These are phyloP conservation scores for Aspergillus egyptiacus DNA, from an alignment of 495 filamentous ascomycete genomes.

Conservation along the genomic window DNA sequence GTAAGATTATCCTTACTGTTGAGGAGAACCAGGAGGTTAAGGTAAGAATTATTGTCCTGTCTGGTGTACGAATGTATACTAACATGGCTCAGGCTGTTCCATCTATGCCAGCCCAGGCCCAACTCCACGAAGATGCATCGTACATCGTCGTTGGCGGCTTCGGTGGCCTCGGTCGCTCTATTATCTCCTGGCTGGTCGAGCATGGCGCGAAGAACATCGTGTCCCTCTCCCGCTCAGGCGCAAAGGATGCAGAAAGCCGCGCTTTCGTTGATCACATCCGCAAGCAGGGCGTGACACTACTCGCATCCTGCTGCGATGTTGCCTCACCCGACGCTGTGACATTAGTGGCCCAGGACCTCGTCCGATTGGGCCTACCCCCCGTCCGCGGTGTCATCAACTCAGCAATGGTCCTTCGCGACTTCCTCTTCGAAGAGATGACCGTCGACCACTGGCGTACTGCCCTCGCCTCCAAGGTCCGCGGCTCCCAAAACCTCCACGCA, in stretches of 20 bases:
- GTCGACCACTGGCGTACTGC: slow-evolving; percentile 20
- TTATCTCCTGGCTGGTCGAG: slow-evolving; percentile 52
- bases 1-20: slow-evolving; percentile 50
- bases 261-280: slow-evolving; percentile 3
- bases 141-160: slow-evolving; percentile 44
- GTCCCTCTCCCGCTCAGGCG: slow-evolving; percentile 35
- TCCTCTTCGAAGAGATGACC: slow-evolving; percentile 25
- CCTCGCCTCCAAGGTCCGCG: slow-evolving; percentile 32
- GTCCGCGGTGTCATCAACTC: slow-evolving; percentile 12
- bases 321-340: not conserved
- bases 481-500: slow-evolving; percentile 27
- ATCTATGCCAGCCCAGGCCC: slow-evolving; percentile 9
- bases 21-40: slow-evolving; percentile 8
- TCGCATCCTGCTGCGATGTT: slow-evolving; percentile 32
- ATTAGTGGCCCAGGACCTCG: not conserved
- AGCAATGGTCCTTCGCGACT: slow-evolving; percentile 34
- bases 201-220: slow-evolving; percentile 52
- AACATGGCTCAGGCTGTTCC: slow-evolving; percentile 4
- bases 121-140: slow-evolving; percentile 19
- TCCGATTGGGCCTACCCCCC: not conserved
- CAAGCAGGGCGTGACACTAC: not conserved
- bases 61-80: not conserved
- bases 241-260: slow-evolving; percentile 29
- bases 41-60: not conserved
- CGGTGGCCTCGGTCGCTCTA: slow-evolving; percentile 38